Evolutionary conservation across 2,329 filamentous ascomycete genomes (phyloP), one percentile per base, ranked within the genome.

Genomic region (Zymoseptoria pseudotritici): DNA sequence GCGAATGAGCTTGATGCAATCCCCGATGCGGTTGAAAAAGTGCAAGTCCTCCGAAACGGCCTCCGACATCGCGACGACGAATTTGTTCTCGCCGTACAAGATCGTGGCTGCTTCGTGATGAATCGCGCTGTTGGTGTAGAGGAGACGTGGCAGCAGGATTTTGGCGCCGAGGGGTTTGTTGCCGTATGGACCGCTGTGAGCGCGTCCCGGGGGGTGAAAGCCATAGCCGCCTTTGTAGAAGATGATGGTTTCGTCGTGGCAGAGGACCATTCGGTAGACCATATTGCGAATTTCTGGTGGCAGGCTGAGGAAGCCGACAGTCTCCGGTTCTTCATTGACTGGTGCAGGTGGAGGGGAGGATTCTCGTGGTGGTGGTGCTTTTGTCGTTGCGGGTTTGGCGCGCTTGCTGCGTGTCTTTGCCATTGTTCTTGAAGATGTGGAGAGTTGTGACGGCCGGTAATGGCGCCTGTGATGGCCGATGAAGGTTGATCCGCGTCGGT

Each of bases 111-210:
- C 52, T 54, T 54, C 52, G 9, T 29, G 13, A 22, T 54, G 24
- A 8, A 54, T 29, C 2, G 29, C 22, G 22, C 52, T 24, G 52
- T 29, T 26, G 52, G 52, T 36, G 10, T 53, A 42, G 57, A 60
- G 29, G 81, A 84, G 58, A 7, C 36, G 36, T 13, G 36, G 36
- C 13, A 46, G 36, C 17, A 46, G 36, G 13, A 46, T 17, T n/a
- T 46, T 46, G 36, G 36, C 36, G 11, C 36, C 36, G 36, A 46
- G 36, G 2, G 36, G 11, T 46, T 46, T 46, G 36, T 46, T 46
- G 3, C 36, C 36, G 36, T n/a, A 46, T 46, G 36, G 36, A 46
- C 36, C 36, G 17, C 36, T n/a, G 36, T 17, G 36, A 46, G 36
- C 36, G 36, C 36, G 36, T 13, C 13, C 36, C 6, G 36, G 1